Evolutionary conservation across 2,329 filamentous ascomycete species (phyloP), one percentile per base, ranked within the genome.

Genomic region (Colletotrichum sublineola): DNA sequence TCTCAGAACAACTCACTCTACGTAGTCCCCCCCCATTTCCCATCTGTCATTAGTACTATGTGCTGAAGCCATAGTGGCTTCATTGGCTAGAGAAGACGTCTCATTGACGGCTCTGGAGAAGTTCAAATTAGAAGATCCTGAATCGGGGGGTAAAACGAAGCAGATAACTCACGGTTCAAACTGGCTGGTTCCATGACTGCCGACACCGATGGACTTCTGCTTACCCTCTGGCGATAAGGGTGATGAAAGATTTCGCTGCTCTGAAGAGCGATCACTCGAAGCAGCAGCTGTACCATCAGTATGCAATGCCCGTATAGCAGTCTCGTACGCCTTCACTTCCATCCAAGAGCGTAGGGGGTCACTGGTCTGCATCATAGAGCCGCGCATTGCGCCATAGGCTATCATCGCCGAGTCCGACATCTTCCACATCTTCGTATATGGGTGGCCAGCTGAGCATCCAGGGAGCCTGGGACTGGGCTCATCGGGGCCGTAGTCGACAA

Each of bases 331-430:
- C 50, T 75, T 69, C 11, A 71, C 58, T 29, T 73, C 75, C 58
- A 77, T 77, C 78, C 77, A 79, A 11, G 67, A 71, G 50, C 79
- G 77, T 20, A 82, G 67, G 2, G 80, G 77, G 29, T 78, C 77
- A 0, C 74, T 73, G 3, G 74, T 72, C 15, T 58, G 48, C 15
- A 73, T 72, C 15, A 75, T 70, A 8, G 78, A 77, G 1, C 80
- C 80, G 24, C 78, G 78, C 79, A 83, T 80, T 18, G 79, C 77
- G 11, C 75, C 75, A 67, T 82, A 83, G 1, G 81, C 78, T 62
- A 77, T 74, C 52, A 82, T 71, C 55, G 74, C 76, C 2, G 77
- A 77, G n/a, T 76, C 67, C 6, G 77, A 75, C 44, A 80, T 56
- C 46, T 55, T 71, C 76, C 76, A 77, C 8, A 67, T 63, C 56